These are phyloP conservation scores for Colletotrichum sp. DNA, from an alignment of 2,329 filamentous ascomycete genomes.

Conservation along the genomic window DNA sequence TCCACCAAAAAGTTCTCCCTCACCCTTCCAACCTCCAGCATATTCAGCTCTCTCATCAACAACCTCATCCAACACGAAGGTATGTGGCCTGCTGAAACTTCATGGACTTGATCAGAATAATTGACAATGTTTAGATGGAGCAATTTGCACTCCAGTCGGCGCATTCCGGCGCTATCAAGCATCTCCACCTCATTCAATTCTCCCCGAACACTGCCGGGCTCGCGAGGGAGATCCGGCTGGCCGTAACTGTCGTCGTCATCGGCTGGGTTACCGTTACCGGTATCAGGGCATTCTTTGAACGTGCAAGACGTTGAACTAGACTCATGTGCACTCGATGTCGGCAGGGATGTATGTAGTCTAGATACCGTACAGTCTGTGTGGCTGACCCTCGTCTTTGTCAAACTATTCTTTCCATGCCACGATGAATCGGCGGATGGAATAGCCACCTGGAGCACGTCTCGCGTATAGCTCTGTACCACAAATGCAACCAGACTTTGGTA, in stretches of 20 bases:
- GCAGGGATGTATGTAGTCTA: neutral
- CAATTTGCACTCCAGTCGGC: constrained; percentile 4
- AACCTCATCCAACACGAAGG: neutral
- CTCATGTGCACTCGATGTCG: rapidly evolving
- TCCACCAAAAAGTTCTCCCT: neutral
- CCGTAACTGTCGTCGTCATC: constrained; percentile 8
- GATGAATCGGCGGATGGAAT: neutral
- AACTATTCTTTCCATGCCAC: neutral
- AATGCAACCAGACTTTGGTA: neutral
- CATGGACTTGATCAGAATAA: neutral
- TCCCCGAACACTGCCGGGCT: neutral
- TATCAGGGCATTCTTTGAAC: neutral
- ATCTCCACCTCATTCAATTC: constrained; percentile 10
- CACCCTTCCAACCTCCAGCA: neutral
- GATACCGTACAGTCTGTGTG: neutral
- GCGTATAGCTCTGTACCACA: neutral
- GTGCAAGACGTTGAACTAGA: neutral
- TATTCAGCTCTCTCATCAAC: neutral
- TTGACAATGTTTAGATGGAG: neutral
- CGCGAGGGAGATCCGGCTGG: constrained; percentile 1
- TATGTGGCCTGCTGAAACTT: neutral
- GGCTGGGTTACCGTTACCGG: constrained; percentile 17
- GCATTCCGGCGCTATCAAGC: constrained; percentile 18
- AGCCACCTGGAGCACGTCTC: neutral
- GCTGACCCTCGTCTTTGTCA: neutral